Percentiles rank a stretch among this genome's conserved stretches.
Conservation (phyloP, 129 eudicot species). For the Ambrosia artemisiifolia region DNA sequence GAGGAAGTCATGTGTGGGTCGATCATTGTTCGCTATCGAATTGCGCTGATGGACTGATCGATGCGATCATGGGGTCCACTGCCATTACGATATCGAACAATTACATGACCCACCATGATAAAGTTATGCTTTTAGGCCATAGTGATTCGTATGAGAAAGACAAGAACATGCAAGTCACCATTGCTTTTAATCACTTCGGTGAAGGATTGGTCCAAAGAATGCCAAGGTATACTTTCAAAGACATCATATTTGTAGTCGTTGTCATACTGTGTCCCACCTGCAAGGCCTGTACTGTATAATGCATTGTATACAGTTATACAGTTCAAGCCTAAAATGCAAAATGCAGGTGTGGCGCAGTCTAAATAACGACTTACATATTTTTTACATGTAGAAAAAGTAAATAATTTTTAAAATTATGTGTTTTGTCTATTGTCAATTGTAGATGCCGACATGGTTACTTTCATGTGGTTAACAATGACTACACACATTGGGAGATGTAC, state of each 20-base stretch:
- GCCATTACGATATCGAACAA: constrained; percentile 51
- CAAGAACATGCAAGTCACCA: constrained; percentile 17
- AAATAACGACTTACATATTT: background rate
- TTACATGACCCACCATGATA: constrained; percentile 64
- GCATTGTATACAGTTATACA: background rate
- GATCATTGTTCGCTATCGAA: constrained; percentile 9
- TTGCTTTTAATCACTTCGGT: constrained; percentile 15
- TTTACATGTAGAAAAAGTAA: background rate
- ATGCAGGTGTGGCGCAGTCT: background rate
- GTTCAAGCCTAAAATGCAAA: background rate
- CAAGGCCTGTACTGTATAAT: background rate
- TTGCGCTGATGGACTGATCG: constrained; percentile 8
- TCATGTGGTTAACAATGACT: constrained; percentile 14
- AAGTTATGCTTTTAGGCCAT: constrained; percentile 72
- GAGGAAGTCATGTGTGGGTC: constrained; percentile 11
- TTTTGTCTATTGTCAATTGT: constrained; percentile 8
- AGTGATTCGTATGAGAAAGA: constrained; percentile 40
- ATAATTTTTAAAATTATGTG: background rate
- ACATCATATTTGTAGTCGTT: background rate
- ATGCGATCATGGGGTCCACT: constrained; percentile 14
- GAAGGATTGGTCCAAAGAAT: constrained; percentile 11
- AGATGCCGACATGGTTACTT: constrained; percentile 26
- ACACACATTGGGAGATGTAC: constrained; percentile 13
- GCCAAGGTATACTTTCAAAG: background rate
- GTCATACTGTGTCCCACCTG: background rate